phyloP scores from a whole-genome alignment of 257 asterid genomes.

The Solanum piurae region DNA sequence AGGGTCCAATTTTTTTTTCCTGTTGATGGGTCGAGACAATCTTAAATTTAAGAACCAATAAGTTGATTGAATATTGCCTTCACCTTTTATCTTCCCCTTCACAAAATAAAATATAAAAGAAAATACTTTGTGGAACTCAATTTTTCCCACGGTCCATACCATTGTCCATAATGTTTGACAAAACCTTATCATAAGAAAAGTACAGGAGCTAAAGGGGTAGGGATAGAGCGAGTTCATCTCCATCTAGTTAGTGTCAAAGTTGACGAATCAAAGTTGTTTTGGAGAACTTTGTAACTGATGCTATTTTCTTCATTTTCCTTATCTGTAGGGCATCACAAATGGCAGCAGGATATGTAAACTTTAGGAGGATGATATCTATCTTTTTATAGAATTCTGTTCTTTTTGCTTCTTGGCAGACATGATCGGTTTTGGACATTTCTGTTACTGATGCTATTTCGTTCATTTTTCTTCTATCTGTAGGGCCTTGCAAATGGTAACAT shows the following conservation, averaged over 20 bases:
- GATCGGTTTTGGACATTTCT: not conserved
- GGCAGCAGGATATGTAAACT: not conserved
- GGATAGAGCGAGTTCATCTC: not conserved
- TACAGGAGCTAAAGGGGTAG: not conserved
- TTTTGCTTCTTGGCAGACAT: not conserved
- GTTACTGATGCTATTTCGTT: not conserved
- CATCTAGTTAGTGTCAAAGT: not conserved
- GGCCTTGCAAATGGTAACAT: not conserved
- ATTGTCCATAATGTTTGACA: not conserved
- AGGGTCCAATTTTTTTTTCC: not conserved
- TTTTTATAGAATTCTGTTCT: not conserved
- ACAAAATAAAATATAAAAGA: not conserved
- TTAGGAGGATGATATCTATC: not conserved
- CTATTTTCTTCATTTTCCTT: not conserved
- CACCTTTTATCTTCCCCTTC: not conserved
- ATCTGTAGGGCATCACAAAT: not conserved
- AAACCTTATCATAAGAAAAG: not conserved
- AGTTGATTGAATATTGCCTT: not conserved
- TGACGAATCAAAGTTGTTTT: not conserved
- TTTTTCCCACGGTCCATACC: not conserved
- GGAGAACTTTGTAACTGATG: not conserved
- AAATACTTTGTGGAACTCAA: not conserved
- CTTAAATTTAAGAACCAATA: not conserved
- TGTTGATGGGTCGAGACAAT: not conserved
- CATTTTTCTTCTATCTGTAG: not conserved